Evolutionary conservation across 2,329 filamentous ascomycete genomes (phyloP), one percentile per base, ranked within the genome.

Genomic region (Cytospora piceicola): DNA sequence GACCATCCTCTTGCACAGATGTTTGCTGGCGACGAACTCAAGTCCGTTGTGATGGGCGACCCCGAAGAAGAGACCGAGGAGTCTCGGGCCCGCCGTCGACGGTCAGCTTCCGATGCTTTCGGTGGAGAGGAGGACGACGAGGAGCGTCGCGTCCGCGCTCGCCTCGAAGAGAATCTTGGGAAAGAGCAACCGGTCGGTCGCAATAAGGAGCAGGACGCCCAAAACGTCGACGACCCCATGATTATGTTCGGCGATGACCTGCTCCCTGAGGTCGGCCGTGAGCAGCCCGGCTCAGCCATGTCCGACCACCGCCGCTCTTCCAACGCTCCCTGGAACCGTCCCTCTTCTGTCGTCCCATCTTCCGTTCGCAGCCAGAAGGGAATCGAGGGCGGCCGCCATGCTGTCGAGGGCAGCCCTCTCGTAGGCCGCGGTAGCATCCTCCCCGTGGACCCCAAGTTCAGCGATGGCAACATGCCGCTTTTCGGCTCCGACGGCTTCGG

Each of bases 261-360:
- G 54, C 29, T 20, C 12, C 70, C 70, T 3, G 76, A 77, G 62
- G 65, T 75, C 17, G 76, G 75, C 29, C 73, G 76, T 27, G 61
- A 69, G 49, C 59, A 65, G 6, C 64, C 59, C 24, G 66, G 66
- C 15, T 68, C 66, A 7, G 64, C 64, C n/a, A 58, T 67, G 22
- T 68, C 68, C 11, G 68, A 69, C 36, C 58, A 63, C 49, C 84
- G 81, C 2, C 66, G 30, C 42, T 63, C 66, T 17, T 81, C 80
- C 20, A 74, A 83, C 64, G 77, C 82, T 72, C 84, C 84, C 5
- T 86, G 84, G 84, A 84, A 82, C 67, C 81, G 81, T 3, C 78
- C 77, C 3, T 85, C 79, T 9, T 79, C 83, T 0, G 72, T 75
- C 3, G 73, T 81, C 0, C 83, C 80, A 0, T 86, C 84, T 0